Conservation (phyloP, 768 basidiomycete species). For the Cantharellus anzutake region DNA sequence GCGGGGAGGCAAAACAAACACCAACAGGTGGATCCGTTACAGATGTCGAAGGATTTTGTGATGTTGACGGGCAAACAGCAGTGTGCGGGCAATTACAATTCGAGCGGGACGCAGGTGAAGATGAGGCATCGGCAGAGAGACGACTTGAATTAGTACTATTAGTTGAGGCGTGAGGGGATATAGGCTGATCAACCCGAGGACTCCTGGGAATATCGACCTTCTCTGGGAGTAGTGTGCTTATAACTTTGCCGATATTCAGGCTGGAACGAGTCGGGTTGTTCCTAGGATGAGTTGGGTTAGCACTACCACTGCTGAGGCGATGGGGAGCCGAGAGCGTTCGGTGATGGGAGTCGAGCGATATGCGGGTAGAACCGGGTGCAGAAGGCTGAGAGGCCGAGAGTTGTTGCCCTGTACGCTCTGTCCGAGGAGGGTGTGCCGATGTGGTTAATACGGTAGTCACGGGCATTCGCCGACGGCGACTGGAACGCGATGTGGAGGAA, state of each 20-base stretch:
- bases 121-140: too few species aligned
- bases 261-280: neutral
- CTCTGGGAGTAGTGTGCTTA: slow-evolving; percentile 40
- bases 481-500: neutral
- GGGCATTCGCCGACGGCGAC: neutral
- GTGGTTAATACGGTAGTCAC: neutral
- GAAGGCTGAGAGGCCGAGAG: neutral
- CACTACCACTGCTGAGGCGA: neutral
- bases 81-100: neutral
- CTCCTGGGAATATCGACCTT: slow-evolving; percentile 10
- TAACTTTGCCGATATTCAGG: slow-evolving; percentile 23
- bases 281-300: neutral
- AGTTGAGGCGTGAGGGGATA: slow-evolving; percentile 6
- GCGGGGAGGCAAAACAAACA: neutral
- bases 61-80: neutral
- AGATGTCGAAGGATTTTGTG: neutral
- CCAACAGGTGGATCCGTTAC: neutral
- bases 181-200: neutral
- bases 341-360: neutral
- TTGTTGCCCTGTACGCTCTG: too few species aligned
- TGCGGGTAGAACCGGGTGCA: neutral
- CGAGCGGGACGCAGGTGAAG: too few species aligned
- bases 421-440: neutral
- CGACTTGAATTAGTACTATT: too few species aligned
- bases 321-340: neutral